Conservation (phyloP, 768 basidiomycete species). For the Filobasidium wieringae region DNA sequence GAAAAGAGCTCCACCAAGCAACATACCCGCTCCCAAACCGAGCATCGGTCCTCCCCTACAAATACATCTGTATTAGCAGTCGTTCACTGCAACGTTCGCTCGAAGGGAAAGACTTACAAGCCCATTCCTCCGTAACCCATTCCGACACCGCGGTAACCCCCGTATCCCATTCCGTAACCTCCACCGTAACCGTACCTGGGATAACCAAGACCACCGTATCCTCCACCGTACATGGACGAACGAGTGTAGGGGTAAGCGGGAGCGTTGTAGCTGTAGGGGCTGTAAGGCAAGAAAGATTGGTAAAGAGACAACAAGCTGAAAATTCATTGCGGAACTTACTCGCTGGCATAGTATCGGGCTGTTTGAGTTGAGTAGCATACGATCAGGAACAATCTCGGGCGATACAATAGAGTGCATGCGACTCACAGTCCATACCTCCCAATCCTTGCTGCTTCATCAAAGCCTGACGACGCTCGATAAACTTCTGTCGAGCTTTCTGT, state of each 20-base stretch:
- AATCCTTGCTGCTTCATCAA: conserved; percentile 8
- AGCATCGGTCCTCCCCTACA: neutral
- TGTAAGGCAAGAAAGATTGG: neutral
- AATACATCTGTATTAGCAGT: neutral
- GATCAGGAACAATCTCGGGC: neutral
- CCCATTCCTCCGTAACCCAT: conserved; percentile 2
- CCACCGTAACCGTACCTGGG: conserved; percentile 11
- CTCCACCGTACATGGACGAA: conserved; percentile 8
- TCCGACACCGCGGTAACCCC: neutral
- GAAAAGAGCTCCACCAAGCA: neutral
- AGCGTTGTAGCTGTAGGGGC: conserved; percentile 8
- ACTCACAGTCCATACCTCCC: neutral
- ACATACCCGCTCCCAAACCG: neutral
- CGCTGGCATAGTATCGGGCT: neutral
- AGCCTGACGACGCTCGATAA: conserved; percentile 5
- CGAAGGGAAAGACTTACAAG: neutral
- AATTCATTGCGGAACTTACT: neutral
- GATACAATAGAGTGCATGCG: neutral
- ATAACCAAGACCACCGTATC: neutral
- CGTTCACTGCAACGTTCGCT: neutral
- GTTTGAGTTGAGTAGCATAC: neutral
- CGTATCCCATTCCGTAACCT: neutral
- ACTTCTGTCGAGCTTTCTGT: conserved; percentile 11
- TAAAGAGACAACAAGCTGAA: neutral
- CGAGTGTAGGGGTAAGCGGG: conserved; percentile 8